Evolutionary conservation across 805 yeast genomes (phyloP).

Genomic region (Sporopachydermia lactativora): DNA sequence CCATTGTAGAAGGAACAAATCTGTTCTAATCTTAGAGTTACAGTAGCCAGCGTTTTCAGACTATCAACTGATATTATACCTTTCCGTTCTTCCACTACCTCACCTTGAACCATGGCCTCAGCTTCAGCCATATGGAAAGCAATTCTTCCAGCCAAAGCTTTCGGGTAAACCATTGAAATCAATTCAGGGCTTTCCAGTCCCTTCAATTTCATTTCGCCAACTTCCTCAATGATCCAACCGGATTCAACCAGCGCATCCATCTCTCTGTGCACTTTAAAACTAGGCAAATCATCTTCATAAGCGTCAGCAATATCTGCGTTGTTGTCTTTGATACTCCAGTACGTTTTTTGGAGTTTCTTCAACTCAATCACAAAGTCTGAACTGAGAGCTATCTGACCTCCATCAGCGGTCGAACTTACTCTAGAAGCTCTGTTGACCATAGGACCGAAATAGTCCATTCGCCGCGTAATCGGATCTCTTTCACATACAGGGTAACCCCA

Average conservation of each 20-base stretch:
- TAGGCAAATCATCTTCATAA: constrained; percentile 24
- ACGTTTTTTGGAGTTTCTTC: constrained; percentile 37
- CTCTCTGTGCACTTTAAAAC: constrained; percentile 41
- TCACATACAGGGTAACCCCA: constrained; percentile 98
- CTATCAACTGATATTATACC: constrained; percentile 22
- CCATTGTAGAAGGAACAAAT: constrained; percentile 38
- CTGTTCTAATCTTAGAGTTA: constrained; percentile 44
- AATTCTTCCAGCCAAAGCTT: constrained; percentile 43
- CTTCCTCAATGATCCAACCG: constrained; percentile 51
- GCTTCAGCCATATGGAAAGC: constrained; percentile 24
- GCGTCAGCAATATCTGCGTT: constrained; percentile 21
- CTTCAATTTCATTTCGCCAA: constrained; percentile 83
- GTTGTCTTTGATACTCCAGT: constrained; percentile 24
- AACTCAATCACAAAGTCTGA: constrained; percentile 69
- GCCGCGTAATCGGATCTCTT: constrained; percentile 80
- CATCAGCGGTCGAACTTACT: constrained; percentile 89
- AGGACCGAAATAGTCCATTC: constrained; percentile 99
- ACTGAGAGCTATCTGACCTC: constrained; percentile 91
- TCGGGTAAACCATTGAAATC: constrained; percentile 69
- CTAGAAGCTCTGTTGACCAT: constrained; percentile 95
- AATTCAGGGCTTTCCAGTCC: constrained; percentile 90
- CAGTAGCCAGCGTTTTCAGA: constrained; percentile 28
- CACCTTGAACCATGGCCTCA: constrained; percentile 12
- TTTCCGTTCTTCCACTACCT: constrained; percentile 21
- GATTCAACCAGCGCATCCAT: constrained; percentile 46